Evolutionary conservation across 805 yeast species (phyloP), one percentile per base, ranked within the genome.

Genomic region (Saccharomycopsis vini): DNA sequence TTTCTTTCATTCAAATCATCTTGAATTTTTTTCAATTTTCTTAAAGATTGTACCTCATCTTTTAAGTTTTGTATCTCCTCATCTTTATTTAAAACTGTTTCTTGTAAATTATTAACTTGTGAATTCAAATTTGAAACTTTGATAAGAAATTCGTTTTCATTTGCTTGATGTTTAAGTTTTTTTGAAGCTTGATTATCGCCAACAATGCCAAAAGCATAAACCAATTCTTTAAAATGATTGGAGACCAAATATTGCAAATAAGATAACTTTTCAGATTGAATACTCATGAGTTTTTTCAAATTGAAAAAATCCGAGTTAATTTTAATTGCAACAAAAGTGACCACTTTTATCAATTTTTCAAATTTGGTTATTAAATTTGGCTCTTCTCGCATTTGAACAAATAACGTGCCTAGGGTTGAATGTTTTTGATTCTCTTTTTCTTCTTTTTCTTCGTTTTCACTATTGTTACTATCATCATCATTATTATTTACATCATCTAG

Each of bases 161-260:
- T 22, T n/a, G 35, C 16, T 28, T 18, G 12, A 10, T 15, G 22
- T 18, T n/a, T 38, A 18, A 5, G 20, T 13, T 28, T 38, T 29
- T 18, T 6, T 29, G 21, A n/a, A n/a, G n/a, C n/a, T n/a, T n/a
- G n/a, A n/a, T n/a, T n/a, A 32, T 20, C 19, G 5, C 19, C 21
- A 6, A 41, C 6, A 16, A 35, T 18, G 5, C 19, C 19, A 23
- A 34, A 13, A 6, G 39, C n/a, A 13, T 31, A 13, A 7, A 13
- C 30, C 15, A 40, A 39, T 16, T 35, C 32, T 19, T 44, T 31
- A 5, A 39, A 23, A 26, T 44, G 44, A 19, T 26, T 24, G 12
- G 18, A 19, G n/a, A 44, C 26, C 9, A 44, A 15, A 26, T 33
- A 40, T 21, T 39, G 47, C 5, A 44, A 23, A 35, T 39, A 44